Evolutionary conservation across 108 stramenopile species (phyloP), one percentile per base, ranked within the genome.

Genomic region (Aurantiochytrium sp.): DNA sequence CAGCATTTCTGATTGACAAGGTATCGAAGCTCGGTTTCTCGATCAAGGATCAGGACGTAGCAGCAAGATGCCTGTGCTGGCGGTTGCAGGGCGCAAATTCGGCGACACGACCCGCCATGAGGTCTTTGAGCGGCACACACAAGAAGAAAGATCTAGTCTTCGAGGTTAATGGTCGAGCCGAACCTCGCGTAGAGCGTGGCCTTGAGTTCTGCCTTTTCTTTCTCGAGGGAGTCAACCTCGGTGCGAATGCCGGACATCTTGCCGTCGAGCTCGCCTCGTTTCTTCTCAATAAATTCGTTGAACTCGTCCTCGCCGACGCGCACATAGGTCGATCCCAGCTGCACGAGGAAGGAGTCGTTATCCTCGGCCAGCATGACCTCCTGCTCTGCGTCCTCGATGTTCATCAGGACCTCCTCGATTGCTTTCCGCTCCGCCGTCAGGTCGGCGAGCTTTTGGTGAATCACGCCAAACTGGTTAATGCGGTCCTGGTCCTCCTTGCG

Each of bases 281-380:
- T 81, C 73, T 81, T 81, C 39, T 81, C 73, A 48, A 81, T 41
- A 48, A 27, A 81, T 81, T 81, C 73, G 73, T 81, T 81, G 32
- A 81, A 81, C 45, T 81, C 73, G 45, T 81, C 73, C 39, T 81
- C 73, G 73, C 27, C n/a, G 15, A 81, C 73, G 24, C 30, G 39
- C 21, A 81, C 73, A 24, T 81, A 81, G 19, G 73, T 48, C 17
- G 73, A 41, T 30, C 73, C 73, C 21, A 81, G 45, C 73, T 81
- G 73, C 21, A 81, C 30, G 2, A 81, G n/a, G 32, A 48, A 81
- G 21, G n/a, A 24, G n/a, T 48, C 73, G 39, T 48, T 81, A 24
- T 81, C 73, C n/a, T 48, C 45, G 12, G 73, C 39, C 21, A 81
- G 73, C 73, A 81, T 81, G 73, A 81, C 73, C 45, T 81, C 73